Evolutionary conservation across 1,284 basidiomycete species (phyloP), one percentile per base, ranked within the genome.

Genomic region (Earliella scabrosa): DNA sequence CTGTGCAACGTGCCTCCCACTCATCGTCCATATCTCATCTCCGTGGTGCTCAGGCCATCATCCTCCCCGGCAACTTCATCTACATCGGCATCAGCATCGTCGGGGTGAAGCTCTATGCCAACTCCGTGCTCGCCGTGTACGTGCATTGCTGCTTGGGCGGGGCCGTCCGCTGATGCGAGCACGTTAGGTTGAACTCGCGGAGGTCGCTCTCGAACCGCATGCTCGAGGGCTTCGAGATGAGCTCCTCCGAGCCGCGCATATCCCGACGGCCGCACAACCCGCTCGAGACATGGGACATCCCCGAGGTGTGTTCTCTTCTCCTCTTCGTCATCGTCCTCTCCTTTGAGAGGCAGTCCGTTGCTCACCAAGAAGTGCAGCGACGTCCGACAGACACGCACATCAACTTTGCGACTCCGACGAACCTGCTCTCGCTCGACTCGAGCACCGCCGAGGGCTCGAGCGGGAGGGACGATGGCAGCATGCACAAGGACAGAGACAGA

Each of bases 321-420:
- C 31, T 35, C 81, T 64, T 73, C 89, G 16, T 82, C 84, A 2
- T 73, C 83, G 16, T 74, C 73, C 41, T 36, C 32, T 5, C 32
- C 16, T n/a, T n/a, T n/a, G n/a, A n/a, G 29, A 31, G 13, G 6
- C 23, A 20, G 24, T 21, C 31, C 36, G n/a, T 36, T 24, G 38
- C 4, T 27, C 44, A 43, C 4, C 46, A 18, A 35, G 44, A 16
- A 29, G 24, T 23, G 6, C 32, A 27, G n/a, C 49, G 26, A 6
- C 11, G 27, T 27, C 21, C 38, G 20, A 20, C 16, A n/a, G 35
- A 26, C 35, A 40, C 39, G 10, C 11, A 40, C 39, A 24, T 40
- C 39, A 40, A 21, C 39, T 40, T 40, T 21, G 39, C 39, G 2
- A 24, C 21, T 23, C 39, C 39, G 20, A 11, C 39, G 10, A 40